Evolutionary conservation across 148 eudicot species (phyloP).

Genomic region (Agrostemma githago): DNA sequence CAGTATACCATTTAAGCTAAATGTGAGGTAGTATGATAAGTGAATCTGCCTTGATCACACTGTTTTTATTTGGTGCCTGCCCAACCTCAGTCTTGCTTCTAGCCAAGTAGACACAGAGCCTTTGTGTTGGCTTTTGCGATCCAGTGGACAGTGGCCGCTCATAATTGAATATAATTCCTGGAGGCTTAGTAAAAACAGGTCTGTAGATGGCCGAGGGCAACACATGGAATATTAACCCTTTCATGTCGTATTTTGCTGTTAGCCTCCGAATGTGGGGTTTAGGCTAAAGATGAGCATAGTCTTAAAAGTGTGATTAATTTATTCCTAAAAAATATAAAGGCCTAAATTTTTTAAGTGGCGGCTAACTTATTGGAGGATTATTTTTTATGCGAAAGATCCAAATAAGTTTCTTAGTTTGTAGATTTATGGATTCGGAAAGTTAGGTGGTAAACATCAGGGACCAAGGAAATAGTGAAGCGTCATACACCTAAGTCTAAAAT

Average conservation of each 20-base stretch:
- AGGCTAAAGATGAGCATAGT: background rate
- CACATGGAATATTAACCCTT: background rate
- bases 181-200: background rate
- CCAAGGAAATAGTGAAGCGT: constrained; percentile 14
- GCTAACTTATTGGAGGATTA: background rate
- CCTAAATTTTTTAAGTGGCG: background rate
- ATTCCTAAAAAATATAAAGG: background rate
- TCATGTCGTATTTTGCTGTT: background rate
- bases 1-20: no score
- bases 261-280: background rate
- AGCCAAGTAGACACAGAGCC: background rate
- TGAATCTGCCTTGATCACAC: background rate
- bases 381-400: background rate
- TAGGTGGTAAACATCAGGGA: background rate
- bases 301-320: background rate
- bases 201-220: background rate
- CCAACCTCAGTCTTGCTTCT: background rate
- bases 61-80: background rate
- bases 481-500: background rate
- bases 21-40: no score
- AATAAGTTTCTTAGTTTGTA: background rate
- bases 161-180: background rate
- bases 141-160: background rate
- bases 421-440: constrained; percentile 3
- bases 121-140: background rate